Percentiles rank a stretch among this genome's conserved stretches.
phyloP scores from a whole-genome alignment of 2,329 filamentous ascomycete species.

The Epichloe brachyelytri region DNA sequence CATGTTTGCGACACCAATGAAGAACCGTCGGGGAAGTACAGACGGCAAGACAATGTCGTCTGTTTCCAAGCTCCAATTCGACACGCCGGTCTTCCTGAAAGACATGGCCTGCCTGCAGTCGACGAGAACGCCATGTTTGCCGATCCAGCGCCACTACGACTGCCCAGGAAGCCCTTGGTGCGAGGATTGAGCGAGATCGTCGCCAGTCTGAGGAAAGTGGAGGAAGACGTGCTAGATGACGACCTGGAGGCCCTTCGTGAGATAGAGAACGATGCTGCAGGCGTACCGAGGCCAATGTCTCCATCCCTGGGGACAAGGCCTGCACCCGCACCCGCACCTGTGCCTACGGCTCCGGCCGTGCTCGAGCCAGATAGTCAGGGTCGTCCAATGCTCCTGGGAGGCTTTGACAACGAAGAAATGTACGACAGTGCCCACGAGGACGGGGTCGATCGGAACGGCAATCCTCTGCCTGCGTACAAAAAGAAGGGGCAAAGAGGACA shows the following conservation, averaged over 20 bases:
- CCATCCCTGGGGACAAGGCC: slow-evolving; percentile 18
- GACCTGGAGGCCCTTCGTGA: slow-evolving; percentile 65
- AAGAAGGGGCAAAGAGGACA: slow-evolving; percentile 72
- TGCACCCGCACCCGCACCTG: slow-evolving; percentile 5
- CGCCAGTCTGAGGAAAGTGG: slow-evolving; percentile 53
- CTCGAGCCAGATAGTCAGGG: slow-evolving; percentile 28
- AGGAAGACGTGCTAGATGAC: slow-evolving; percentile 58
- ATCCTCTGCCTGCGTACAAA: slow-evolving; percentile 54
- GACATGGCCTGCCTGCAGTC: slow-evolving; percentile 34
- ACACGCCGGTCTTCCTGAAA: slow-evolving; percentile 60
- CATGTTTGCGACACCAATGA: slow-evolving; percentile 52
- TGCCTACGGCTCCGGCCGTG: not conserved
- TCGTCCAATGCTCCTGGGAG: slow-evolving; percentile 36
- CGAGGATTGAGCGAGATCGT: slow-evolving; percentile 64
- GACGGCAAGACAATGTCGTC: slow-evolving; percentile 34
- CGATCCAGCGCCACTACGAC: slow-evolving; percentile 34
- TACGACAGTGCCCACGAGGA: slow-evolving; percentile 45
- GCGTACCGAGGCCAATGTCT: slow-evolving; percentile 10
- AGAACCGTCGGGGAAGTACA: slow-evolving; percentile 28
- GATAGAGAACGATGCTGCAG: slow-evolving; percentile 40
- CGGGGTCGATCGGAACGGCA: slow-evolving; percentile 39
- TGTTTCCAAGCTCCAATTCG: slow-evolving; percentile 44
- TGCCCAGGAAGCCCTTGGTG: slow-evolving; percentile 49
- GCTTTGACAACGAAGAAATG: slow-evolving; percentile 49
- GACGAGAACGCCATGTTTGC: slow-evolving; percentile 42